Conservation (phyloP, 1,284 basidiomycete genomes). For the Sporisorium exsertum region DNA sequence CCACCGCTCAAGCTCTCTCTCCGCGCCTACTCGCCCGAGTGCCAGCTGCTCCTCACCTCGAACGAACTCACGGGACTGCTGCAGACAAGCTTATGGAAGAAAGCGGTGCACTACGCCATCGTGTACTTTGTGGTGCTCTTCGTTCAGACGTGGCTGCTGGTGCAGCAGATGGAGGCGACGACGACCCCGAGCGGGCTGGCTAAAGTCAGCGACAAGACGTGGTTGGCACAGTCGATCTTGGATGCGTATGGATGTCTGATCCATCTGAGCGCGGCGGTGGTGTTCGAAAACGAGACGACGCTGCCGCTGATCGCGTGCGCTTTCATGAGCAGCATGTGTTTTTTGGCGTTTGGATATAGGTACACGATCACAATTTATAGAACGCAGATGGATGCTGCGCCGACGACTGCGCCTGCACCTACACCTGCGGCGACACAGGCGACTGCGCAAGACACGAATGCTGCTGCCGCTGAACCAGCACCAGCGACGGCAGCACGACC, state of each 20-base stretch:
- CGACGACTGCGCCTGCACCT: slow-evolving; percentile 16
- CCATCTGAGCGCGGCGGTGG: slow-evolving; percentile 41
- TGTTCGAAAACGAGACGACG: slow-evolving; percentile 43
- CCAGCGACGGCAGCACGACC: not conserved
- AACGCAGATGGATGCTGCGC: slow-evolving; percentile 32
- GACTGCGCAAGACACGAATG: not conserved
- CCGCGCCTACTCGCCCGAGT: slow-evolving; percentile 64
- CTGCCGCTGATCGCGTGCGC: slow-evolving; percentile 37
- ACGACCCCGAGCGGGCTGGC: slow-evolving; percentile 57
- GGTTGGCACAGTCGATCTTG: slow-evolving; percentile 58
- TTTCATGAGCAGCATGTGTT: slow-evolving; percentile 44
- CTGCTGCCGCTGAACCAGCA: slow-evolving; percentile 3
- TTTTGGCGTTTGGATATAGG: slow-evolving; percentile 44
- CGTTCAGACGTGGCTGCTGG: slow-evolving; percentile 57
- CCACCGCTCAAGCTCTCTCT: slow-evolving; percentile 50
- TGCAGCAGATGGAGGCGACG: slow-evolving; percentile 67
- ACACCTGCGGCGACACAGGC: slow-evolving; percentile 9
- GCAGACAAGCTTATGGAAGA: slow-evolving; percentile 58
- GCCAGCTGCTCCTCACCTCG: slow-evolving; percentile 61
- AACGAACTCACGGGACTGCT: slow-evolving; percentile 37
- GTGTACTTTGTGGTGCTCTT: slow-evolving; percentile 56
- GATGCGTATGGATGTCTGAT: slow-evolving; percentile 59
- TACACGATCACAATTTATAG: slow-evolving; percentile 40
- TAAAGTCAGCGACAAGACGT: slow-evolving; percentile 58
- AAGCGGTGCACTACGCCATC: slow-evolving; percentile 57